Evolutionary conservation across 306 rosid genomes (phyloP), one percentile per base, ranked within the genome.

Genomic region (Ziziphus jujuba): DNA sequence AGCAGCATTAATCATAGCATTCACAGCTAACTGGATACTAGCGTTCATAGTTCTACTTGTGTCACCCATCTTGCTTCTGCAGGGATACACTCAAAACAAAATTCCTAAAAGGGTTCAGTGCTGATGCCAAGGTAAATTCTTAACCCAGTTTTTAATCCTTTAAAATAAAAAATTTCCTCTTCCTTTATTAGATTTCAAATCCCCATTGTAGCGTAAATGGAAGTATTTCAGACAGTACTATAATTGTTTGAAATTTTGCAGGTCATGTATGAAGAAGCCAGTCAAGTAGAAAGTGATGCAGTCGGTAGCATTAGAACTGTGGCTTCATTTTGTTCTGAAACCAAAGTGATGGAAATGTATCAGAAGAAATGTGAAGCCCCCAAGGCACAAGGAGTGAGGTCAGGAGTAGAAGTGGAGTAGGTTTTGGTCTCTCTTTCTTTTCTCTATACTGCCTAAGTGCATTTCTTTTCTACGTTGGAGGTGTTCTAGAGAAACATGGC

Each of bases 211-310:
- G 33, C 33, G 3, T 28, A 28, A 28, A 6, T 12, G 1, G 12
- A 40, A 40, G 10, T 12, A 40, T 12, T 40, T 40, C 9, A 8
- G 0, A 10, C 9, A 40, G 2, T 40, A 10, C 2, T 61, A 55
- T 64, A 5, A 25, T 28, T 56, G 9, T 44, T 45, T 28, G 33
- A 38, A 54, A 17, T 16, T 68, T 14, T 72, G 55, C 65, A 92
- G 95, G 72, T 74, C 44, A 83, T 80, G 93, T 93, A 90, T 77
- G 98, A 93, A 83, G 96, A 93, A 72, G 97, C 98, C 11, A 88
- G 98, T 67, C 96, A 93, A 53, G 91, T 93, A 50, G 98, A 96
- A 63, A 93, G 73, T 62, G 98, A 93, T 62, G 98, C 98, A 2
- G 96, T 93, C 9, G 73, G 97, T 47, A 79, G 97, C 83, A 90